Base-by-base conservation (phyloP, 2,329 filamentous ascomycete species). In the Neonectria punicea region DNA sequence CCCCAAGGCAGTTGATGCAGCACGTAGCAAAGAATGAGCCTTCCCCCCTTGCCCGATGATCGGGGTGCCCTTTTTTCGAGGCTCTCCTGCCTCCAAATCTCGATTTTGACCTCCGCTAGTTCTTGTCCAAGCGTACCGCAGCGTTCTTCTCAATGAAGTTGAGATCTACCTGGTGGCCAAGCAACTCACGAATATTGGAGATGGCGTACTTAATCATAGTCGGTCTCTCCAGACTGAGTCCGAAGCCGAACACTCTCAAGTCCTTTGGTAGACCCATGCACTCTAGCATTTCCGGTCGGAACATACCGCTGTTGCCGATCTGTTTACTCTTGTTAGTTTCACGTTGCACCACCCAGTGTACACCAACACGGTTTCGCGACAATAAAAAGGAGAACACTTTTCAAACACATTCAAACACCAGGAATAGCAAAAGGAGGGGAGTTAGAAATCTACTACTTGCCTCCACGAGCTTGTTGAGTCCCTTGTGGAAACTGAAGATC, bases 231-330 rank as follows among this genome's bases (percentile, higher is more conserved):
- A 99, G 81, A 79, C 90, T 93, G 77, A 99, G 82, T 41, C 96
- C 96, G 87, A 94, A 98, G 36, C 96, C 96, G 78, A 97, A 98
- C 10, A 98, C 94, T 68, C 92, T 86, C 89, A 98, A 89, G 75
- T 97, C 92, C 81, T 91, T 93, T 25, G 94, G 94, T 75, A 98
- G 81, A 36, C 95, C 95, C 94, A 98, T 97, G 5, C 94, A 86
- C 81, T 97, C 92, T 76, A 98, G 81, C 95, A 98, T 98, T 82
- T 99, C 96, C 2, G 96, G 94, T 71, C 96, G 87, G 89, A 99
- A 99, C 94, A 99, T 98, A 69, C 96, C 96, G 74, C 92, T 95
- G 84, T 99, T 98, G 65, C 96, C 96, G 77, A 98, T 98, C 83
- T 71, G 44, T 34, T 44, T 25, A 10, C 0, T 14, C 2, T 53